Conservation (phyloP, 805 yeast species). For the Groenewaldozyma salmanticensis region DNA sequence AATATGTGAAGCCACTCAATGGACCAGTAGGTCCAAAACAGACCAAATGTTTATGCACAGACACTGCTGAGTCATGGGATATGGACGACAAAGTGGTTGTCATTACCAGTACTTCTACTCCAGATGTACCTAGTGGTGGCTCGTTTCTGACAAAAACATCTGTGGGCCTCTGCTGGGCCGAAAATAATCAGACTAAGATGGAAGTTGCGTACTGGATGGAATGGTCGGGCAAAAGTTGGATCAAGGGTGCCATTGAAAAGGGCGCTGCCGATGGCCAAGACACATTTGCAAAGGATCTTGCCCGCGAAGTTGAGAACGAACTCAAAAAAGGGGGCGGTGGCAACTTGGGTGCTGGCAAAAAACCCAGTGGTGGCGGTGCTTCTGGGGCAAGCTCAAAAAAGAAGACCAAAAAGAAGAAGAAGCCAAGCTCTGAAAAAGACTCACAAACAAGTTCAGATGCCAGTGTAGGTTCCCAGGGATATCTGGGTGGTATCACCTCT, state of each 20-base stretch:
- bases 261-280: constrained; percentile 76
- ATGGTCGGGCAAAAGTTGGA: constrained; percentile 92
- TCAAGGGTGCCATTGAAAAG: constrained; percentile 78
- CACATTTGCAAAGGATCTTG: constrained; percentile 45
- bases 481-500: background rate
- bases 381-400: constrained; percentile 8
- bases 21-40: constrained; percentile 90
- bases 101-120: constrained; percentile 60
- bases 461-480: background rate
- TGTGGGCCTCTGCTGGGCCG: constrained; percentile 68
- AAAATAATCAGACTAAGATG: constrained; percentile 48
- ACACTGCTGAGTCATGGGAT: constrained; percentile 48
- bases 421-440: background rate
- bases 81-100: constrained; percentile 36
- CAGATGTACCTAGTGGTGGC: constrained; percentile 91
- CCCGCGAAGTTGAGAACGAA: constrained; percentile 17
- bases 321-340: background rate
- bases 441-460: background rate
- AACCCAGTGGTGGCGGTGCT: constrained; percentile 7
- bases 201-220: constrained; percentile 63
- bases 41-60: constrained; percentile 66
- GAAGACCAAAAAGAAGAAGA: constrained; percentile 4
- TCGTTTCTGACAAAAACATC: constrained; percentile 69
- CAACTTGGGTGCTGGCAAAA: constrained; percentile 7
- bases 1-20: constrained; percentile 64